Percentiles rank a stretch among this genome's conserved stretches.
phyloP scores from a whole-genome alignment of 768 basidiomycete genomes.

The Agrocybe chaxingu region DNA sequence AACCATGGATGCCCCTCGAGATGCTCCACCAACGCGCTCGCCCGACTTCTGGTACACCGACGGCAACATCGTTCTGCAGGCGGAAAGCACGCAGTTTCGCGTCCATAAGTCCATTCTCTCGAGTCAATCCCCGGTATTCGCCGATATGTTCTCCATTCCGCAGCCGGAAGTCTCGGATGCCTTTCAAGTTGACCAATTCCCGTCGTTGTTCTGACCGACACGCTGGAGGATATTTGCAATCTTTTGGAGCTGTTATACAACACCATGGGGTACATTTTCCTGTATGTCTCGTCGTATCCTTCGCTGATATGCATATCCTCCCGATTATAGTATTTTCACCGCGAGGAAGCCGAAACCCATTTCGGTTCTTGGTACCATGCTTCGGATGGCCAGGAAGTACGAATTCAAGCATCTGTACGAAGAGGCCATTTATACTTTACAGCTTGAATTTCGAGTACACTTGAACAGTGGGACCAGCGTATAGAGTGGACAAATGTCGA shows the following conservation, averaged over 20 bases:
- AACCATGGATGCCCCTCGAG: too few relatives aligned
- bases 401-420: neutral
- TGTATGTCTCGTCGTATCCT: too few relatives aligned
- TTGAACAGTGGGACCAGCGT: neutral
- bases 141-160: conserved; percentile 2
- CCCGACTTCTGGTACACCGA: conserved; percentile 8
- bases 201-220: neutral
- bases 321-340: too few relatives aligned
- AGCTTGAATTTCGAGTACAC: neutral
- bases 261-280: too few relatives aligned
- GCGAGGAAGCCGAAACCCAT: too few relatives aligned
- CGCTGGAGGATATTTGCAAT: neutral
- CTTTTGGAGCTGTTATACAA: too few relatives aligned
- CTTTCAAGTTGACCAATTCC: neutral
- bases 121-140: conserved; percentile 1
- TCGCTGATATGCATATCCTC: too few relatives aligned
- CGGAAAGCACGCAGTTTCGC: conserved; percentile 1
- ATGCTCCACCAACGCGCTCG: neutral
- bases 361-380: neutral
- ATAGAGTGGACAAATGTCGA: neutral
- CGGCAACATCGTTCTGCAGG: conserved; percentile 11
- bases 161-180: neutral
- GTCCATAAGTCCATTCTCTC: conserved; percentile 9
- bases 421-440: neutral
- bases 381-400: neutral